These are phyloP conservation scores for Ceratonia siliqua DNA, from an alignment of 306 rosid species.

Conservation along the genomic window DNA sequence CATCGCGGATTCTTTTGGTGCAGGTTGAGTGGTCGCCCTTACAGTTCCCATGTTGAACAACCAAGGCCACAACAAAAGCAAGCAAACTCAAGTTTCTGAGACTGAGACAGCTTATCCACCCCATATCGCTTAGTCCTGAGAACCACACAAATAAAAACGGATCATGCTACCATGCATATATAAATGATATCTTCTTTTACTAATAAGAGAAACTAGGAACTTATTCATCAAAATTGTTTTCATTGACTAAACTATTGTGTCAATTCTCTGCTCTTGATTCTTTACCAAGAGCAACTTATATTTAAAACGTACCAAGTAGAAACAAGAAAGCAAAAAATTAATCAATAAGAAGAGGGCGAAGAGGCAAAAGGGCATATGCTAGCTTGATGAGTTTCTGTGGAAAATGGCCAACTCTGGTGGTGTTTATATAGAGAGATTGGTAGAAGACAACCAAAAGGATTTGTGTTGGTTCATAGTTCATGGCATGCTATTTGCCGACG, in stretches of 20 bases:
- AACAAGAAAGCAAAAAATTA: not conserved
- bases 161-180: not conserved
- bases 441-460: not conserved
- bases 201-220: not conserved
- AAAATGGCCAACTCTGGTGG: not conserved
- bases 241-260: no score
- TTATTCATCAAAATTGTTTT: not conserved
- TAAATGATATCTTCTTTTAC: not conserved
- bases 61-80: constrained; percentile 14
- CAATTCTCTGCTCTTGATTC: no score
- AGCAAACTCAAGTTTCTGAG: not conserved
- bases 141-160: constrained; percentile 1
- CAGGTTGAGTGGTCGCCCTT: not conserved
- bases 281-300: not conserved
- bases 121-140: constrained; percentile 12
- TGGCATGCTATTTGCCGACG: not conserved
- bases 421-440: not conserved
- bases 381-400: not conserved
- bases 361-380: not conserved
- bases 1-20: not conserved
- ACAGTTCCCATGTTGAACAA: constrained; percentile 26
- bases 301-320: not conserved
- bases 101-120: not conserved
- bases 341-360: not conserved
- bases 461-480: not conserved